Base-by-base conservation (phyloP, 257 asterid species). In the Phtheirospermum japonicum region DNA sequence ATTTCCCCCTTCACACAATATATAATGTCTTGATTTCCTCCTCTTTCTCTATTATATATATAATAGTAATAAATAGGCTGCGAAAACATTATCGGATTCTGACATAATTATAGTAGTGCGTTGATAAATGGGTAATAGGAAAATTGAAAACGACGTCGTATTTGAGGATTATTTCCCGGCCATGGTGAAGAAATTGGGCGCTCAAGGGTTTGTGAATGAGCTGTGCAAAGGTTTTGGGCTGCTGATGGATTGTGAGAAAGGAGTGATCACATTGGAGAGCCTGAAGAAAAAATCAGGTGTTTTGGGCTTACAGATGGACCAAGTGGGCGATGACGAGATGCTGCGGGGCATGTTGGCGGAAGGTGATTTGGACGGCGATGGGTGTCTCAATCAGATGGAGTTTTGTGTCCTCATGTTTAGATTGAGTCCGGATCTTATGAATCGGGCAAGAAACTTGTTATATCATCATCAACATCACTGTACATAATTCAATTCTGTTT, bases 331-430 rank as follows among this genome's bases (percentile, higher is more conserved):
- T 13, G 88, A 84, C 2, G 81, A 89, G 4, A 34, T 82, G 64
- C 36, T 89, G 59, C 39, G 17, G 56, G 60, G 72, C 31, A 89
- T 89, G 95, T 12, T 89, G 36, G 63, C 59, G 16, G 93, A 82
- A 77, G 96, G 96, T 2, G 96, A 86, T 81, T 58, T 75, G 76
- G 83, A 89, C 60, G 90, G 90, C 39, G 93, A 86, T 56, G 96
- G 84, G 10, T 75, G 77, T 28, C 59, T 89, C 53, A 60, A 71
- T 72, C 77, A 75, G 61, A 82, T 71, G 81, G 96, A 89, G 2
- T 89, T 89, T 17, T 89, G 95, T 61, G 93, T 89, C 33, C 70
- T 89, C 33, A 86, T 88, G 95, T 73, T 88, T 39, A 77, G 90
- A 69, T 69, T 83, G 79, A 88, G 96, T 33, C 96, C 96, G 9